These are phyloP conservation scores for Penicillium sp. DNA, from an alignment of 2,329 filamentous ascomycete species.

Conservation along the genomic window DNA sequence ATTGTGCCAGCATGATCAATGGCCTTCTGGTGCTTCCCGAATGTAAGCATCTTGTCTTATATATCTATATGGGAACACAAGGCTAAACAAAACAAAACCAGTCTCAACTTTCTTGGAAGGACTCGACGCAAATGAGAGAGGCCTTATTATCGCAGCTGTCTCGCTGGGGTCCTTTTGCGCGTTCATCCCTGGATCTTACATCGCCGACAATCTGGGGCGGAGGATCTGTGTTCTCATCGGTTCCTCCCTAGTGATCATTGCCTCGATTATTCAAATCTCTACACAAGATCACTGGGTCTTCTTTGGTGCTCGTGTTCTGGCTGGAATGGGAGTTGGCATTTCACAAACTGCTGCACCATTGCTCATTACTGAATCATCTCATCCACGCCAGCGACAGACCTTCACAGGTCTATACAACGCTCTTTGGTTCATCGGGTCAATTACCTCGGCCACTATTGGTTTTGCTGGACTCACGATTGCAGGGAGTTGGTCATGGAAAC, in stretches of 20 bases:
- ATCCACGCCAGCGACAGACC: constrained; percentile 23
- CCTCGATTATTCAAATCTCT: constrained; percentile 20
- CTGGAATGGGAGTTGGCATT: constrained; percentile 33
- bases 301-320: constrained; percentile 23
- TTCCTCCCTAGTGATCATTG: constrained; percentile 23
- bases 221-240: constrained; percentile 39
- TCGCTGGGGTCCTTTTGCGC: constrained; percentile 18
- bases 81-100: constrained; percentile 4
- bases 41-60: constrained; percentile 10
- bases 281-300: constrained; percentile 19
- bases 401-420: constrained; percentile 28
- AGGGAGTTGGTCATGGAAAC: constrained; percentile 44
- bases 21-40: constrained; percentile 19
- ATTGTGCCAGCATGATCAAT: constrained; percentile 22
- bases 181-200: constrained; percentile 20
- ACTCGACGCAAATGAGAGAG: constrained; percentile 13
- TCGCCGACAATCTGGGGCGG: constrained; percentile 40
- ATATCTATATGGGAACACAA: background rate
- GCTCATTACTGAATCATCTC: constrained; percentile 26
- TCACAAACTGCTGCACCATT: constrained; percentile 26
- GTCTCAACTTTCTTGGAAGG: constrained; percentile 12
- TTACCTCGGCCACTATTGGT: constrained; percentile 13
- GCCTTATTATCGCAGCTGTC: constrained; percentile 20
- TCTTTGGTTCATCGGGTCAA: constrained; percentile 21
- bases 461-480: constrained; percentile 13